Base-by-base conservation (phyloP, 768 basidiomycete genomes). In the Pisolithus microcarpus region DNA sequence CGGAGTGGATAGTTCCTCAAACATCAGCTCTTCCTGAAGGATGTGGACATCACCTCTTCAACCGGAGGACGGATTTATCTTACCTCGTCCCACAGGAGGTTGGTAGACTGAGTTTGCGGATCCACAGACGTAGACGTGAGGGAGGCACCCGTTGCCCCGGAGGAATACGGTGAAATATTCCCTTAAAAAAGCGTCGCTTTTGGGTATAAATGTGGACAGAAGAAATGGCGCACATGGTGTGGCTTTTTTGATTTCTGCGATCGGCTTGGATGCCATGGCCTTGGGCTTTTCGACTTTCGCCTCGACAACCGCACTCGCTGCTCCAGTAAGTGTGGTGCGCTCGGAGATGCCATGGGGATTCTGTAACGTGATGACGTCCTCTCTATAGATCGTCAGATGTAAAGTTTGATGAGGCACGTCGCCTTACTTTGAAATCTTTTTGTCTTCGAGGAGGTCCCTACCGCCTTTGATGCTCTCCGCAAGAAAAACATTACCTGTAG, bases 11-110 rank as follows among this genome's bases (percentile, higher is more conserved):
- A 99, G 84, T 31, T 89, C 88, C 67, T 97, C 95, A 58, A 94
- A 99, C 96, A 99, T 99, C 15, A 94, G 73, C 64, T 98, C 95
- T 69, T 99, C 96, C 81, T 87, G 0, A 24, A 42, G 21, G 9
- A 28, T 52, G 38, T 38, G 24, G 50, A 38, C 48, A 31, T 16
- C 7, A 34, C 8, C 10, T n/a, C 10, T 31, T 23, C 43, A 43
- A 44, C 31, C 18, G 15, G 9, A n/a, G 19, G 36, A 11, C 16
- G 13, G 37, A 21, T 34, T 28, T 10, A 18, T 38, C 28, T 26
- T 38, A 84, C 85, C 71, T 98, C 96, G 66, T 99, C 94, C 82
- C 93, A 94, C n/a, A 98, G 72, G 4, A 96, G 79, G 59, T 87
- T 84, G 44, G 93, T 84, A 42, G 71, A 69, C 40, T 62, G 58